Evolutionary conservation across 23 red algal genomes (phyloP).

Genomic region (Gracilaria gracilis): DNA sequence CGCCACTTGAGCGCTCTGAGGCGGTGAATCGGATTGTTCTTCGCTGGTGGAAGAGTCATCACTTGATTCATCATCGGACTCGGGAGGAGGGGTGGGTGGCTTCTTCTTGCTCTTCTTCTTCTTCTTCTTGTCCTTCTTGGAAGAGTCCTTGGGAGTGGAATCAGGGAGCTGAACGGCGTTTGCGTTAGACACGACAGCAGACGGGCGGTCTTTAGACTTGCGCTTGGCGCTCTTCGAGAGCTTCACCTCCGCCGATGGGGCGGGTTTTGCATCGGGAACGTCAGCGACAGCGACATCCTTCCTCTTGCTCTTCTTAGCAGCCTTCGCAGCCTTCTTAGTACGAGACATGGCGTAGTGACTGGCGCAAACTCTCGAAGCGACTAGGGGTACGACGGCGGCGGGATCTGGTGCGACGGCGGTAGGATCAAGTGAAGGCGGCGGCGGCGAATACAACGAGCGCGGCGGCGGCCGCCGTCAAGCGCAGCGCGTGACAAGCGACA

Average conservation of each 20-base stretch:
- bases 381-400: background rate
- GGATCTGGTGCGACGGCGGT: too few relatives aligned
- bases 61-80: constrained; percentile 31
- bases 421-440: background rate
- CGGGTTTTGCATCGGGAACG: background rate
- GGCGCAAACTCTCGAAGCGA: background rate
- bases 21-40: background rate
- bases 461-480: background rate
- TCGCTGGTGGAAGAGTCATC: constrained; percentile 24
- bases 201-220: background rate
- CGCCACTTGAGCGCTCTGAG: background rate
- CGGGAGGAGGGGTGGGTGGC: constrained; percentile 17
- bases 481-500: background rate
- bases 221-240: background rate
- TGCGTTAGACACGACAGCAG: constrained; percentile 13
- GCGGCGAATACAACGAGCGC: background rate
- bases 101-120: constrained; percentile 43
- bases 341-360: background rate
- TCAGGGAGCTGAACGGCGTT: constrained; percentile 1
- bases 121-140: constrained; percentile 27
- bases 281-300: background rate
- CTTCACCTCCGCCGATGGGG: constrained; percentile 7
- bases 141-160: background rate
- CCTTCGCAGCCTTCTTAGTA: constrained; percentile 1
- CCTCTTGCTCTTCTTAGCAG: background rate